Percentiles rank a stretch among this genome's conserved stretches.
Conservation (phyloP, 176 grass and related monocot genomes). For the Saccharum spontaneum region DNA sequence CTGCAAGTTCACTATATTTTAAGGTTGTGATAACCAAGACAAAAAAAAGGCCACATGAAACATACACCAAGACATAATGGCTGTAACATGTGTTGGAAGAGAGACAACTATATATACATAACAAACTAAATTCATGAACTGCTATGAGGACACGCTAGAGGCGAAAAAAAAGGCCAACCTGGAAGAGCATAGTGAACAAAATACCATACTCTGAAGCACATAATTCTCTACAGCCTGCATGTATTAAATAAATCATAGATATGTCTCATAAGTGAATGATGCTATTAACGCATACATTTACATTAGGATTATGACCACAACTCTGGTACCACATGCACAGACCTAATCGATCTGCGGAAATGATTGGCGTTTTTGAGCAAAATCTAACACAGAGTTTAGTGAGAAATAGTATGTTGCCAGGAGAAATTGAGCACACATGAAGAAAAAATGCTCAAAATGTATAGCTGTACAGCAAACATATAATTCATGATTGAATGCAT, state of each 20-base stretch:
- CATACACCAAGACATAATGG: not conserved
- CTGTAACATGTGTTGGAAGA: not conserved
- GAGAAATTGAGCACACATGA: constrained; percentile 7
- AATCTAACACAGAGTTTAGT: constrained; percentile 3
- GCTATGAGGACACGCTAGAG: not conserved
- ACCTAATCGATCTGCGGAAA: not conserved
- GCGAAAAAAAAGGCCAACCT: not conserved
- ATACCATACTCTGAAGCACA: not conserved
- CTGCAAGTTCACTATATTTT: not conserved
- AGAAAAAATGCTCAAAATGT: constrained; percentile 7
- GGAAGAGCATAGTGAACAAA: not conserved
- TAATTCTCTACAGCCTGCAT: not conserved
- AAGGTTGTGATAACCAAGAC: not conserved
- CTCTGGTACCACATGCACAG: not conserved
- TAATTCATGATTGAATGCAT: constrained; percentile 19
- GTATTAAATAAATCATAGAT: not conserved
- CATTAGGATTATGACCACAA: not conserved
- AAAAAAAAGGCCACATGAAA: not conserved
- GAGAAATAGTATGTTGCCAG: constrained; percentile 14
- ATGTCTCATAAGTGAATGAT: not conserved
- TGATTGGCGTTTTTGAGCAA: not conserved
- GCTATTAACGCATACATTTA: not conserved
- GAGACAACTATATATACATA: not conserved
- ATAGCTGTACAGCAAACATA: not conserved
- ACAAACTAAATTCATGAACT: not conserved